Base-by-base conservation (phyloP, 1,139 yeast species). In the Schizosaccharomyces versatilis region DNA sequence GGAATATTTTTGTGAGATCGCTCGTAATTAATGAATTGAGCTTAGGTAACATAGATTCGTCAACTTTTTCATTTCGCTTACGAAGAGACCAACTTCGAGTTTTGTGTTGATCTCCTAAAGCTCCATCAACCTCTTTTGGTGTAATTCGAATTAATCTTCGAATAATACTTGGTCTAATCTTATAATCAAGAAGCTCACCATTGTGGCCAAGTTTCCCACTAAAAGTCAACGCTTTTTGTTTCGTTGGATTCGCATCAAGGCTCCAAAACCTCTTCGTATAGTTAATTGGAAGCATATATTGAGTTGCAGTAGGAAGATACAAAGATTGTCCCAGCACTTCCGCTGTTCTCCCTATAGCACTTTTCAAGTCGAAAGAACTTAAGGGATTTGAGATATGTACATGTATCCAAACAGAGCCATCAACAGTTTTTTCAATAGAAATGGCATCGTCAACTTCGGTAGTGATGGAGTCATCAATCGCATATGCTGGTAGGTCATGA, bases 401-500 rank as follows among this genome's bases (percentile, higher is more conserved):
- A 8, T 44, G 49, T 8, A 44, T 2, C 49, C 49, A 44, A 12
- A 1, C 5, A 9, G 15, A 14, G 6, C 3, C 3, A 7, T 24
- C 14, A 3, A 7, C 32, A 19, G n/a, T 24, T 24, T 44, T n/a
- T 32, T 44, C 49, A 44, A 44, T 32, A 7, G 49, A 44, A 8
- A 44, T 44, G n/a, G 49, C 49, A 44, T 44, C 49, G 19, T 44
- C 49, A 24, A 44, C 38, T n/a, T 44, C 49, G 3, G 14, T 12
- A n/a, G 49, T 44, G 7, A 36, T 10, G n/a, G 49, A 44, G 9
- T 36, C 19, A 24, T 44, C 49, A n/a, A 44, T 10, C 9, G 49
- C 49, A 32, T 19, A 44, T 5, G 38, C 24, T 1, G 19, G 5
- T 3, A 44, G 48, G 38, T 19, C 38, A 6, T 15, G 19, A 5